Conservation (phyloP, 345 rosid species). For the Murraya paniculata region DNA sequence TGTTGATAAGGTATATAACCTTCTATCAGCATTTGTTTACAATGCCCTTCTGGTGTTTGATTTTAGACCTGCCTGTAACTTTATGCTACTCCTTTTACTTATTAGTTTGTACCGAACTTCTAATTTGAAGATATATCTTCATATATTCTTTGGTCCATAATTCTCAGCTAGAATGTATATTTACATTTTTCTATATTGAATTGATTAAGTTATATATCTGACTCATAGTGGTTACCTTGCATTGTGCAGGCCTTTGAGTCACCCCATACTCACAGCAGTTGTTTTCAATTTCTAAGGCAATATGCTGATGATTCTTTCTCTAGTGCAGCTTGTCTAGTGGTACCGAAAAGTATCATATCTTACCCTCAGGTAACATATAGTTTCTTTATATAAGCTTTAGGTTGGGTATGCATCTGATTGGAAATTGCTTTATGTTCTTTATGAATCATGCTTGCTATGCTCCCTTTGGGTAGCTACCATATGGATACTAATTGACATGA, state of each 20-base stretch:
- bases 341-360: conserved; percentile 77
- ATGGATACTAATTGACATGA: neutral
- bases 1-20: conserved; percentile 69
- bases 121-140: neutral
- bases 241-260: conserved; percentile 88
- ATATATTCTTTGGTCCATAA: neutral
- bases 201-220: neutral
- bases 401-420: neutral
- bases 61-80: neutral
- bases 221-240: conserved; percentile 1
- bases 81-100: neutral
- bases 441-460: neutral
- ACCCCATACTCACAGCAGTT: conserved; percentile 77
- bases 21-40: neutral
- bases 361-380: conserved; percentile 73
- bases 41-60: neutral
- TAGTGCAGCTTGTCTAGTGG: conserved; percentile 82
- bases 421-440: neutral
- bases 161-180: neutral
- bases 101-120: neutral
- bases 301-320: conserved; percentile 83
- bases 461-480: neutral
- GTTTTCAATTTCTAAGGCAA: conserved; percentile 85
- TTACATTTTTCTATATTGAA: neutral
- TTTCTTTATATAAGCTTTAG: conserved; percentile 8